Evolutionary conservation across 495 filamentous ascomycete species (phyloP), one percentile per base, ranked within the genome.

Genomic region (Annulohypoxylon maeteangense): DNA sequence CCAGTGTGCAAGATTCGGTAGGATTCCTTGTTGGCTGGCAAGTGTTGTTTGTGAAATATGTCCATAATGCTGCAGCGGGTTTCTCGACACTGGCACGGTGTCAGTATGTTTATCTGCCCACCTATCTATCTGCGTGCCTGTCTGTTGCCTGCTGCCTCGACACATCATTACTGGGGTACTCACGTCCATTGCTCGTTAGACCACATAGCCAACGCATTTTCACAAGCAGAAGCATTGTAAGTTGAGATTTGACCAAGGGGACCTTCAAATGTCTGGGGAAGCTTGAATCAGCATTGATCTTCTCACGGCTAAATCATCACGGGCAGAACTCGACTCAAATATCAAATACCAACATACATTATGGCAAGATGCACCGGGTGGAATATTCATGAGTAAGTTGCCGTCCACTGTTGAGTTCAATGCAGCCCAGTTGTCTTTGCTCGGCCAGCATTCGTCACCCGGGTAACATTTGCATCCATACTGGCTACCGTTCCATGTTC

Each of bases 1-100:
- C 89, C 0, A 88, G 74, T 0, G 79, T 82, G 76, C 90, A 93
- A 4, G 83, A 78, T 48, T 76, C 83, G 7, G 68, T 68, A 3
- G 81, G 76, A n/a, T 84, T 74, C 14, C 80, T 75, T 45, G 86
- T 89, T 14, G 88, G 87, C 1, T 78, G 74, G 66, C 82, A 84
- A 3, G 80, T 83, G 65, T 82, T 81, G 66, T 83, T 83, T 58
- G 82, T 82, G 71, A 81, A 83, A 67, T 80, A 83, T 12, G 82
- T 81, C 81, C 81, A 83, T 18, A 84, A 62, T 10, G 73, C 79
- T 18, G 82, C 81, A 11, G 80, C 75, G 0, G 82, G 81, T 42
- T 77, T 70, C 8, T 80, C 76, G 45, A 79, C 73, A 20, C 81
- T 83, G 31, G n/a, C 23, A 11, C 1, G 16, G 5, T 11, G 44